phyloP scores from a whole-genome alignment of 805 yeast species.

The Spathaspora passalidarum region DNA sequence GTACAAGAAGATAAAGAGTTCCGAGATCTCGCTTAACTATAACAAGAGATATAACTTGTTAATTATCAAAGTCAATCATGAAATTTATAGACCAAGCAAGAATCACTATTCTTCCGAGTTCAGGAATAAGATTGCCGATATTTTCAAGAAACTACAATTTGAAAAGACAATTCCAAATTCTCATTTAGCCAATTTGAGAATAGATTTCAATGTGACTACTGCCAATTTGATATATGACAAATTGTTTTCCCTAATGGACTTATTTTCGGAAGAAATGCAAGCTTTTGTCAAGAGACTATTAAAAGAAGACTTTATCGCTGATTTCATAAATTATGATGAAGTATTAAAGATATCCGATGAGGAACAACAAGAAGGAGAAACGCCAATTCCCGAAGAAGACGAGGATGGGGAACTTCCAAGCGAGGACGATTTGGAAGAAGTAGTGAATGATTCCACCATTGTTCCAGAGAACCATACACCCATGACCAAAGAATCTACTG shows the following conservation, averaged over 20 bases:
- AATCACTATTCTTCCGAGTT: constrained; percentile 9
- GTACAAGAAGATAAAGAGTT: constrained; percentile 13
- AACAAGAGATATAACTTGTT: constrained; percentile 20
- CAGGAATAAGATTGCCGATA: constrained; percentile 9
- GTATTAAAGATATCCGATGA: constrained; percentile 11
- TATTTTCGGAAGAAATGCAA: constrained; percentile 17
- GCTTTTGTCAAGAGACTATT: constrained; percentile 13
- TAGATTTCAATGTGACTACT: constrained; percentile 16
- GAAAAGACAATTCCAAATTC: constrained; percentile 12
- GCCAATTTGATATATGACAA: constrained; percentile 24
- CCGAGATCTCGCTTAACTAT: constrained; percentile 18
- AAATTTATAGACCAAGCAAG: constrained; percentile 10
- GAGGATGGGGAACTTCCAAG: constrained; percentile 10
- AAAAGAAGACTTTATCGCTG: constrained; percentile 26
- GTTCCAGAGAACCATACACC: neutral
- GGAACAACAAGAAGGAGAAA: constrained; percentile 9
- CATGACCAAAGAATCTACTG: constrained; percentile 8
- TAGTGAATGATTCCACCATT: neutral
- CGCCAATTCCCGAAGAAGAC: constrained; percentile 1
- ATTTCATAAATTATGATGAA: constrained; percentile 25
- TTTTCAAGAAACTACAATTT: constrained; percentile 12
- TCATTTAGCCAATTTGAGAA: constrained; percentile 4
- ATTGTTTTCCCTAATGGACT: constrained; percentile 13
- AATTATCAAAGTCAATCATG: constrained; percentile 22
- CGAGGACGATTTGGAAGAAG: constrained; percentile 9